Base-by-base conservation (phyloP, 2,329 filamentous ascomycete species). In the Neospermospora avenae region DNA sequence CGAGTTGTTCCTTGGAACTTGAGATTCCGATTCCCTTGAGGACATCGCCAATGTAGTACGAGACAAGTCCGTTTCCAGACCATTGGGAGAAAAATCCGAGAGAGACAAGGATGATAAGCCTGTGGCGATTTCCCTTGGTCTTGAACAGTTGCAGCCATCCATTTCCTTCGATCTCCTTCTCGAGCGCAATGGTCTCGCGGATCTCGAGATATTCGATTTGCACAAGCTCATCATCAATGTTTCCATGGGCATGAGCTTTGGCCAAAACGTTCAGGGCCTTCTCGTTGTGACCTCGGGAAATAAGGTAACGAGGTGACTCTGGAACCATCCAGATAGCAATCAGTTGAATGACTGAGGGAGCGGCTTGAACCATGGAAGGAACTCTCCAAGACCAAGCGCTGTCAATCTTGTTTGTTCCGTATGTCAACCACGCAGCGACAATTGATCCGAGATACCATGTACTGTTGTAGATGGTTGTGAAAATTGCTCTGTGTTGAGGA, bases 71-170 rank as follows among this genome's bases (percentile, higher is more conserved):
- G 64, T 83, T 84, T 37, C 82, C 82, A 57, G 77, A 81, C 80
- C 80, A 84, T 63, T 85, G 83, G 8, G 78, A 80, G 74, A 84
- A 84, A 61, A 83, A 74, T 61, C 81, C 82, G 7, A 81, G 74
- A 22, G 77, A 75, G 51, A 84, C 70, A n/a, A 81, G 73, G 58
- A 86, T 82, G 52, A 82, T 68, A 28, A 84, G 73, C 37, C 83
- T 76, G 65, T 80, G 78, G 39, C 81, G 77, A 69, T 84, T 85
- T 41, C 80, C 82, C 24, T 76, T 75, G 4, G 79, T 81, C 76
- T 76, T 63, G 75, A 76, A 68, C 79, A 83, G 73, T 59, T 80
- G 76, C 5, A 70, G 59, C 75, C 80, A 81, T 45, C 74, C 71
- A 55, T 76, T 77, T 65, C 74, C 72, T 66, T 78, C 74, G 57